Evolutionary conservation across 192 early-diverging fungal species (phyloP), one percentile per base, ranked within the genome.

Genomic region (Rhizophagus prolifer): DNA sequence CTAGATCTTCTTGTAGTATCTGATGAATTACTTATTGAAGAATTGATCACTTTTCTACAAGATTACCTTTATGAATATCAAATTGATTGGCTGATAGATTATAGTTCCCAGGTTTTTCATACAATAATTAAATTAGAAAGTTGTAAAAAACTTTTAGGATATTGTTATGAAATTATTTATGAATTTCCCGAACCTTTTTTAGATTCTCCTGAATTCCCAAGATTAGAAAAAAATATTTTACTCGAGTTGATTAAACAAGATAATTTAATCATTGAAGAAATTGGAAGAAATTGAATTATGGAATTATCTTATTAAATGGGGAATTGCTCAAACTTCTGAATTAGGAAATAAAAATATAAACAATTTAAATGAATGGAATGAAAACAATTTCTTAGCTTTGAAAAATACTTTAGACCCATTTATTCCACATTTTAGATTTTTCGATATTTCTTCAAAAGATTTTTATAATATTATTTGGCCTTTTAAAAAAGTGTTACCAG

Each of bases 281-380:
- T 75, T 14, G 60, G 73, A 75, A 12, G 73, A 75, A 64, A 38
- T 75, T 14, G 60, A 75, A 19, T 8, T 75, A 21, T 75, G 73
- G 74, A 47, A 50, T 64, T n/a, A 75, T 75, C 25, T 75, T 12
- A 31, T 75, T 14, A 61, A 59, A 25, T 75, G 73, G 73, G 73
- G 61, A 16, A 41, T 25, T 7, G 8, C 38, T 30, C 59, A 75
- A 25, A 59, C 73, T 41, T 16, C 36, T 13, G 6, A n/a, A 23
- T n/a, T 72, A 21, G 16, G 12, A 28, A 9, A 30, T 3, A 26
- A 25, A 4, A 50, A 2, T 58, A 13, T 23, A 19, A 21, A 2
- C 21, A 1, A 34, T 21, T 66, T 66, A 66, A 19, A 19, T 26
- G 1, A 46, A 12, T 59, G 36, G 61, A 64, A 21, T 21, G 4